A percentile compares a stretch with the other conserved stretches of the same genome.
These are phyloP conservation scores for Coniella vitis DNA, from an alignment of 2,329 filamentous ascomycete species.

Conservation along the genomic window DNA sequence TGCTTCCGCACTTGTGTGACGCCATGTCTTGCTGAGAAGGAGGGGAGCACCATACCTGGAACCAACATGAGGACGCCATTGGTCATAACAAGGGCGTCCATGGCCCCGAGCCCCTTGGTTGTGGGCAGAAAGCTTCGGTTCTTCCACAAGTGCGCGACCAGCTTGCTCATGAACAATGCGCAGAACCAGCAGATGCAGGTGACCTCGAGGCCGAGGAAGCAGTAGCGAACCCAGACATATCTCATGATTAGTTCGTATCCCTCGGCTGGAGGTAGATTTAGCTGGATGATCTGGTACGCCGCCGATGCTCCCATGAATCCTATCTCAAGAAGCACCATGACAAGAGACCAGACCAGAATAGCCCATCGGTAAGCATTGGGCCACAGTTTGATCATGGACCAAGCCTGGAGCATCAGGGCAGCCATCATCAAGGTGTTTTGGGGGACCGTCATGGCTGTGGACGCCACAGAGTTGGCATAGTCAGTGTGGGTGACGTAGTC, in stretches of 20 bases:
- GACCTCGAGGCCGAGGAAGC: slow-evolving; percentile 26
- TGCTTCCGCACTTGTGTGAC: too few species aligned
- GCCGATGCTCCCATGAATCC: slow-evolving; percentile 28
- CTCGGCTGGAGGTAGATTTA: slow-evolving; percentile 18
- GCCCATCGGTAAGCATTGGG: slow-evolving; percentile 26
- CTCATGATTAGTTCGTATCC: not conserved
- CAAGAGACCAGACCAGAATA: slow-evolving; percentile 24
- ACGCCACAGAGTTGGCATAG: slow-evolving; percentile 30
- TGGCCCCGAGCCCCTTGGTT: slow-evolving; percentile 36
- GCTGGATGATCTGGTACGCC: slow-evolving; percentile 29
- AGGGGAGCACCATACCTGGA: slow-evolving; percentile 37
- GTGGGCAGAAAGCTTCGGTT: slow-evolving; percentile 41
- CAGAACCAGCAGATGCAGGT: slow-evolving; percentile 42
- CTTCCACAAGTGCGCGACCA: slow-evolving; percentile 40
- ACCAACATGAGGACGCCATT: slow-evolving; percentile 51
- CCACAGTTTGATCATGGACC: slow-evolving; percentile 47
- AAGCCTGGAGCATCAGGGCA: slow-evolving; percentile 45
- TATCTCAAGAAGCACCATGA: slow-evolving; percentile 25
- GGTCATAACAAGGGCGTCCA: slow-evolving; percentile 49
- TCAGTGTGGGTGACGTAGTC: slow-evolving; percentile 35
- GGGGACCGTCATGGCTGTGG: slow-evolving; percentile 35
- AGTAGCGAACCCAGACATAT: slow-evolving; percentile 32
- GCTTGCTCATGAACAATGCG: slow-evolving; percentile 46
- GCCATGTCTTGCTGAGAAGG: not conserved
- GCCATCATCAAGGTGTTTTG: slow-evolving; percentile 39